phyloP scores from a whole-genome alignment of 176 grass and related monocot species.

The Hordeum marinum region DNA sequence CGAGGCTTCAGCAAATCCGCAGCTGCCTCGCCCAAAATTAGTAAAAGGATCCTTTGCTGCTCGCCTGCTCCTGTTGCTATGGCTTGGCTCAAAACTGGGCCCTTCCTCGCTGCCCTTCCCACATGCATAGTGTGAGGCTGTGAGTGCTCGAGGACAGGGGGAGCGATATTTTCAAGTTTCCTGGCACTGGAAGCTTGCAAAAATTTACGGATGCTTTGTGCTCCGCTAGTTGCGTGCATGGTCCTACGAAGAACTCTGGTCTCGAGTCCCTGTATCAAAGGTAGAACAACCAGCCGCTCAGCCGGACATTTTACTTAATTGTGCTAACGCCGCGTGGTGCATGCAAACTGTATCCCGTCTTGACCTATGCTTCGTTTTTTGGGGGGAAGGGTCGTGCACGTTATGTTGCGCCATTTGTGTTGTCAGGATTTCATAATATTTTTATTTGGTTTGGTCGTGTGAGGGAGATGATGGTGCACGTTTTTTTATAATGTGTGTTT shows the following conservation, averaged over 20 bases:
- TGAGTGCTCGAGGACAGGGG: not conserved
- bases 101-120: not conserved
- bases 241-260: not conserved
- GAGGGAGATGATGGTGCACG: too few species aligned
- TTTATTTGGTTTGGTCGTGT: too few species aligned
- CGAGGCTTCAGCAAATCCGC: not conserved
- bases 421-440: too few species aligned
- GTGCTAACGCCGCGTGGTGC: not conserved
- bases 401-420: too few species aligned
- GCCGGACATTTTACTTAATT: not conserved
- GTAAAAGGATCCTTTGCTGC: not conserved
- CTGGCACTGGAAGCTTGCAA: too few species aligned
- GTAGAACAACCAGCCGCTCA: not conserved
- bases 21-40: not conserved
- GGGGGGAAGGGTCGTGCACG: too few species aligned
- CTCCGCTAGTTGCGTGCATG: not conserved
- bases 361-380: not conserved
- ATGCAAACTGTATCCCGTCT: not conserved
- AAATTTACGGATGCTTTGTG: not conserved
- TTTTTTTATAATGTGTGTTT: too few species aligned
- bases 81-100: not conserved
- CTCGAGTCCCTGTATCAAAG: not conserved
- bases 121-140: not conserved
- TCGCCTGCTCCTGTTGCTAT: not conserved
- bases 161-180: not conserved